These are phyloP conservation scores for Aureobasidium sp. DNA, from an alignment of 2,329 filamentous ascomycete genomes.

Conservation along the genomic window DNA sequence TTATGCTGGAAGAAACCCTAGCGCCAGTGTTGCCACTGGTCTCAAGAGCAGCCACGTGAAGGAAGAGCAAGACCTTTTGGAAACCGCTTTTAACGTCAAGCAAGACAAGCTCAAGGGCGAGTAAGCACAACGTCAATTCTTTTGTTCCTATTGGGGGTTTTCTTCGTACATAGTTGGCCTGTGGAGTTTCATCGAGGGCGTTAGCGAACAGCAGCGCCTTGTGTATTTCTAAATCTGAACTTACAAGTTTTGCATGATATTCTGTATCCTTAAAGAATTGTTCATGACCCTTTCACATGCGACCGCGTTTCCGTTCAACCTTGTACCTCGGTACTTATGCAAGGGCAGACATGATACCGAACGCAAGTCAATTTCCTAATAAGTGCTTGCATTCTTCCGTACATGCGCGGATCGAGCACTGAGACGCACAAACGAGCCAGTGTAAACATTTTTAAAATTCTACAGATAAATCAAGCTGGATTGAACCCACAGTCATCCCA, in stretches of 20 bases:
- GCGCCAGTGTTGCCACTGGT: conserved; percentile 88
- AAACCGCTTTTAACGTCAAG: conserved; percentile 56
- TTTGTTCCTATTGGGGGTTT: background rate
- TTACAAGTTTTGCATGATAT: background rate
- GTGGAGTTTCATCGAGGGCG: conserved; percentile 3
- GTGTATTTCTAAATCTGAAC: conserved; percentile 10
- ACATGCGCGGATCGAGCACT: background rate
- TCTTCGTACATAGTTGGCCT: conserved; percentile 12
- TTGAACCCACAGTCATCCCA: background rate
- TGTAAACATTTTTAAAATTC: background rate
- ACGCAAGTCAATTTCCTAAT: background rate
- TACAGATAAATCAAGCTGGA: background rate
- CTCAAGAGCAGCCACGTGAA: conserved; percentile 81
- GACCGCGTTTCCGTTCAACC: background rate
- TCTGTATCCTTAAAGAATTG: background rate
- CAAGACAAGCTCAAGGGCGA: conserved; percentile 62
- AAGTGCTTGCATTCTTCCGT: background rate
- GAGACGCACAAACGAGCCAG: background rate
- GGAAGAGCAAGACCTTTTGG: conserved; percentile 81
- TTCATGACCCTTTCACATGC: background rate
- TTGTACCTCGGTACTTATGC: conserved; percentile 12
- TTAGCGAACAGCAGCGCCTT: conserved; percentile 13
- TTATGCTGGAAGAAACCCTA: conserved; percentile 92
- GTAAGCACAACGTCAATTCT: conserved; percentile 31
- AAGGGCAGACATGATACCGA: background rate